These are phyloP conservation scores for Fallopia convolvulus DNA, from an alignment of 148 eudicot species.

Conservation along the genomic window DNA sequence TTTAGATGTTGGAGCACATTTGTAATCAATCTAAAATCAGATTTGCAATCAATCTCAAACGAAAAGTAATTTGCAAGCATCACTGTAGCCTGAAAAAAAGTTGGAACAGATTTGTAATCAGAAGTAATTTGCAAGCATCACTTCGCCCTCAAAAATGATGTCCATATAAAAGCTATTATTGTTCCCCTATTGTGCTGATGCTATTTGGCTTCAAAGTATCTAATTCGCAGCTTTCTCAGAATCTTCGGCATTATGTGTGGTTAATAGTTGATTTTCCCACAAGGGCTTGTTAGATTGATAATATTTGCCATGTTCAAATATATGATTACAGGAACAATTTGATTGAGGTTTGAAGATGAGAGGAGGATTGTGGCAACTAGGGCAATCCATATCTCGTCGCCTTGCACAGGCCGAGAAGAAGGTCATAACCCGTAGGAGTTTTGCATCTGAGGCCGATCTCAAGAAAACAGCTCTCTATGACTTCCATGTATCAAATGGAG, in stretches of 20 bases:
- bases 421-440: conserved; percentile 50
- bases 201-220: background rate
- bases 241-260: background rate
- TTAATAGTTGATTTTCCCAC: background rate
- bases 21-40: background rate
- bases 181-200: background rate
- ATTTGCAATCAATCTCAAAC: background rate
- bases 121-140: background rate
- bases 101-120: background rate
- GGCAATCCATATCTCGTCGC: conserved; percentile 84
- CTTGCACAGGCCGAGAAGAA: conserved; percentile 76
- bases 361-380: conserved; percentile 96
- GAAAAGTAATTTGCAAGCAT: background rate
- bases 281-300: background rate
- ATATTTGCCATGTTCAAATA: background rate
- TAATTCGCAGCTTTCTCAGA: background rate
- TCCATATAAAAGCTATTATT: background rate
- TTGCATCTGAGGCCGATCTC: conserved; percentile 69
- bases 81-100: background rate
- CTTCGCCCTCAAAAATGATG: no score
- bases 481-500: conserved; percentile 84
- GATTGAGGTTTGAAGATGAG: conserved; percentile 43
- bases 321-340: background rate
- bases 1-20: background rate
- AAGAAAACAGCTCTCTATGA: conserved; percentile 81